Conservation (phyloP, 352 stramenopile genomes). For the Globisporangium lucens region DNA sequence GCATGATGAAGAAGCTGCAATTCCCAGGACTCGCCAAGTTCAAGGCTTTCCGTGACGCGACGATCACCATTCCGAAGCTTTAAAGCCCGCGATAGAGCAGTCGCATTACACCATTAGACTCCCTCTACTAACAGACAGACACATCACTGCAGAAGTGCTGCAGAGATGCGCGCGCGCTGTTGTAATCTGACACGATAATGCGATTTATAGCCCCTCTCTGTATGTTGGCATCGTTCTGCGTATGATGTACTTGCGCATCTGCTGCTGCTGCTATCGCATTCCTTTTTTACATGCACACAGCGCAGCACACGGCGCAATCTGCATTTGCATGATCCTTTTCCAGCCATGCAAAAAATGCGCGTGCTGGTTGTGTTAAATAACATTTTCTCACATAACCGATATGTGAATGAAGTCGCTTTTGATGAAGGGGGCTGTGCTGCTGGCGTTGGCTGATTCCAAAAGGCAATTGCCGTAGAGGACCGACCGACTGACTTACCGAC, state of each 20-base stretch:
- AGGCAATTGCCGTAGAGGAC: background rate
- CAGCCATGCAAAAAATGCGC: constrained; percentile 5
- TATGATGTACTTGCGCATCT: background rate
- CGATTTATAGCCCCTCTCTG: constrained; percentile 5
- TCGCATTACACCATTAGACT: constrained; percentile 7
- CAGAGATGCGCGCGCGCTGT: background rate
- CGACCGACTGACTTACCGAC: background rate
- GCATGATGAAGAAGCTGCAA: constrained; percentile 93
- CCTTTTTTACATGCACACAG: background rate
- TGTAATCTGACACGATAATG: constrained; percentile 11
- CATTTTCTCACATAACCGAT: background rate
- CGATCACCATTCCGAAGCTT: constrained; percentile 73
- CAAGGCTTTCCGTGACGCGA: constrained; percentile 73
- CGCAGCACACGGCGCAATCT: too few species aligned
- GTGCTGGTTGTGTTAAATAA: background rate
- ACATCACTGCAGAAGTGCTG: background rate
- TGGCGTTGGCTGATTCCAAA: background rate
- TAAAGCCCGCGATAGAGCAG: constrained; percentile 10
- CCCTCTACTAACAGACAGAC: background rate
- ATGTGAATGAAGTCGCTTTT: background rate
- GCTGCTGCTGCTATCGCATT: background rate
- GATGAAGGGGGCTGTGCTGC: background rate
- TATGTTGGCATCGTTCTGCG: background rate
- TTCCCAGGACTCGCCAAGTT: constrained; percentile 83
- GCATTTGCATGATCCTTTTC: constrained; percentile 4